Base-by-base conservation (phyloP, 2,329 filamentous ascomycete genomes). In the Drechslera avenae region DNA sequence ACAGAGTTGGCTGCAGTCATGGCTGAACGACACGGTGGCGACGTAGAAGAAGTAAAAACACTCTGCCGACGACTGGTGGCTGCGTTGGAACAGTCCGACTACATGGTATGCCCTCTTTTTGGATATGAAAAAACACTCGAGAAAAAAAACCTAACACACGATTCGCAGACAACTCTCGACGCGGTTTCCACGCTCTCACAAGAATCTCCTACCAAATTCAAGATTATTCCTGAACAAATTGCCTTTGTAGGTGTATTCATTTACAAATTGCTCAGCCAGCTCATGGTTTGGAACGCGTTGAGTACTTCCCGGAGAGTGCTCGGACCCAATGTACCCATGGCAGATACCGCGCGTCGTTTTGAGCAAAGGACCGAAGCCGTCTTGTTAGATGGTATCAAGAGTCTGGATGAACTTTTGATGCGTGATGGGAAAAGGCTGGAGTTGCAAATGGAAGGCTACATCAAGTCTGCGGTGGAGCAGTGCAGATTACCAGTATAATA, bases 211-310 rank as follows among this genome's bases (percentile, higher is more conserved):
- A 12, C 56, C 42, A 51, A 61, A 28, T 64, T 56, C 48, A 6
- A 36, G 31, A 57, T 39, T 23, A 17, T 1, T 1, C 7, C 16
- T 2, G 4, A 2, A 1, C 55, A 60, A 18, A 13, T 36, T 8
- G 10, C 2, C 8, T 57, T 50, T 36, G 37, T 47, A 6, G 40
- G 21, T n/a, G 7, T 26, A 26, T 50, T 55, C 46, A 44, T 21
- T 55, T 59, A 57, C 42, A 54, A 63, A 3, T 67, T 76, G 26
- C 39, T 72, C 7, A 57, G 63, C 3, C 61, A 67, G 4, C 58
- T 77, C 8, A 69, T 74, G 10, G 59, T 78, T 17, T 77, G 71
- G 70, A 76, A 78, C 50, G 77, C 73, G n/a, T 67, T 79, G n/a
- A 66, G 60, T 39, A 68, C 78, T 4, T 73, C 77, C 1, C 66